Percentiles rank a stretch among this genome's conserved stretches.
Conservation (phyloP, 352 stramenopile genomes). For the Pythium aphanidermatum region DNA sequence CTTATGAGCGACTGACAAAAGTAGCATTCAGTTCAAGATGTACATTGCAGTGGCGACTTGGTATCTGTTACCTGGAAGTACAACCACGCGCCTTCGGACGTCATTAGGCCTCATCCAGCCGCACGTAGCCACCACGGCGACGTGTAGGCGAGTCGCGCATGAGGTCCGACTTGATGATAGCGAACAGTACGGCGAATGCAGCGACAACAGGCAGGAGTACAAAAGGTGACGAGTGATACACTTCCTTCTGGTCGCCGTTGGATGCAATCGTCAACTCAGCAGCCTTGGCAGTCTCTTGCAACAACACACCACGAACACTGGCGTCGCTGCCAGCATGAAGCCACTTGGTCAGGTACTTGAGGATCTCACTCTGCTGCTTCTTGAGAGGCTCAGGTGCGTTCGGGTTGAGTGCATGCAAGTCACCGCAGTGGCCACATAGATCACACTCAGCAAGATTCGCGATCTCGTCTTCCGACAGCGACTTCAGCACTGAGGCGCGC, state of each 20-base stretch:
- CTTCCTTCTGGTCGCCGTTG: not conserved
- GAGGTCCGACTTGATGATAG: constrained; percentile 46
- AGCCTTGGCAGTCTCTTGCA: not conserved
- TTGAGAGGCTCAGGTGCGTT: constrained; percentile 50
- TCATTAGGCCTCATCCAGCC: constrained; percentile 15
- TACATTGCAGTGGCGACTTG: not conserved
- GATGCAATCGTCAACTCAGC: not conserved
- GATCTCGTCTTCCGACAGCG: constrained; percentile 47
- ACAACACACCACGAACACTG: not conserved
- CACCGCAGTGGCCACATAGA: constrained; percentile 77
- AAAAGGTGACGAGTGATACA: constrained; percentile 50
- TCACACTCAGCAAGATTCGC: constrained; percentile 73
- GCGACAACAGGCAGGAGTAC: constrained; percentile 63
- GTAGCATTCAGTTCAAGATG: no score
- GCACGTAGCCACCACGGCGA: constrained; percentile 29
- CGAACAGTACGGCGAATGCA: constrained; percentile 43
- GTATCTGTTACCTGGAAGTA: not conserved
- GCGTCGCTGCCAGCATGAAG: no score
- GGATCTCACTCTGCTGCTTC: constrained; percentile 60
- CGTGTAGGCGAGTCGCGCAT: constrained; percentile 37
- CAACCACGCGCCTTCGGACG: not conserved
- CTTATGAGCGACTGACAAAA: no score
- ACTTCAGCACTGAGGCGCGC: constrained; percentile 58
- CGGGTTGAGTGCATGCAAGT: constrained; percentile 40
- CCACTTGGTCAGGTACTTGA: constrained; percentile 63